Percentiles rank a stretch among this genome's conserved stretches.
phyloP scores from a whole-genome alignment of 179 eudicot species.

The Silene noctiflora region DNA sequence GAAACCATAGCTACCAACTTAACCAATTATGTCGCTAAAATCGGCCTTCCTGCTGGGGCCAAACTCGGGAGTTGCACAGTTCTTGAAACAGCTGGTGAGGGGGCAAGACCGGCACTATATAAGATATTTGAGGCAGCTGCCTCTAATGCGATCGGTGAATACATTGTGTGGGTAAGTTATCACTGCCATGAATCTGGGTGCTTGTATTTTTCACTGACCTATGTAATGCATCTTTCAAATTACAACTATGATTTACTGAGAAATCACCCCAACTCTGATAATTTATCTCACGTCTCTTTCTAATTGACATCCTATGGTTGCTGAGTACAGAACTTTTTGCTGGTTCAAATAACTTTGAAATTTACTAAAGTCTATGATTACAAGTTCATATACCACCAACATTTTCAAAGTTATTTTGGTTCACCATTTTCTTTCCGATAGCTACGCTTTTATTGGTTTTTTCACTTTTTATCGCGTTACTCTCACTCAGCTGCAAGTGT shows the following conservation, averaged over 20 bases:
- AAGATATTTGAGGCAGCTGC: slow-evolving; percentile 40
- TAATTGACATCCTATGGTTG: not conserved
- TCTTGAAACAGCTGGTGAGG: slow-evolving; percentile 72
- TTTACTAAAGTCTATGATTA: not conserved
- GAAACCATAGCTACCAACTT: slow-evolving; percentile 52
- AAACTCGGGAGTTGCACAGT: slow-evolving; percentile 55
- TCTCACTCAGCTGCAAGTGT: too few species aligned
- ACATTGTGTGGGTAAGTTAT: slow-evolving; percentile 56
- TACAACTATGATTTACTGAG: not conserved
- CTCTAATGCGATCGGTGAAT: slow-evolving; percentile 25
- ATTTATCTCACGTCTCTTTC: not conserved
- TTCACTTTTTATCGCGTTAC: too few species aligned
- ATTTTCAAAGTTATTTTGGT: not conserved
- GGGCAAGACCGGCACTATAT: slow-evolving; percentile 47
- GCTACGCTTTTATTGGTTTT: too few species aligned
- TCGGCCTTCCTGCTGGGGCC: slow-evolving; percentile 43
- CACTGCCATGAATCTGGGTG: not conserved
- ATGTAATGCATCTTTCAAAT: not conserved
- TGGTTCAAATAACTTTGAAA: not conserved
- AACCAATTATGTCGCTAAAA: slow-evolving; percentile 39
- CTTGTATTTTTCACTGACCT: not conserved
- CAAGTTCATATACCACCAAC: not conserved
- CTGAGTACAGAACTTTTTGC: not conserved
- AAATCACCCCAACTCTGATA: not conserved
- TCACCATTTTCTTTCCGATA: not conserved